Evolutionary conservation across 2,329 filamentous ascomycete genomes (phyloP).

Genomic region (Sclerotinia minor): DNA sequence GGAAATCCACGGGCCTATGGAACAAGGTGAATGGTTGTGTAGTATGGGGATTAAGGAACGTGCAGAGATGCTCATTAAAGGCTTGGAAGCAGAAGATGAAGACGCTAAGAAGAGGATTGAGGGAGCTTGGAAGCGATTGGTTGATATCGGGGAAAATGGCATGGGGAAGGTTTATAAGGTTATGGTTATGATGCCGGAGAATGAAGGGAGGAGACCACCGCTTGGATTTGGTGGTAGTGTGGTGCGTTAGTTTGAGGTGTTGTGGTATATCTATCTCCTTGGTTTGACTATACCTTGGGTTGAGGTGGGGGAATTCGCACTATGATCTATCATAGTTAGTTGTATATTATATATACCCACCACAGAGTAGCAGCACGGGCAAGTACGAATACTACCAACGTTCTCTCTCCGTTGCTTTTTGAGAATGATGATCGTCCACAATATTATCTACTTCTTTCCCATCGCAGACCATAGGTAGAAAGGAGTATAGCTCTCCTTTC

Average conservation of each 20-base stretch:
- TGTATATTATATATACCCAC: background rate
- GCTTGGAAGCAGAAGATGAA: conserved; percentile 44
- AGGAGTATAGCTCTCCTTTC: too few relatives aligned
- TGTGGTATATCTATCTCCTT: background rate
- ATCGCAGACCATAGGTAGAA: too few relatives aligned
- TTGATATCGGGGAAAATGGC: conserved; percentile 78
- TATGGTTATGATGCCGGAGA: conserved; percentile 85
- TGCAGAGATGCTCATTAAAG: conserved; percentile 64
- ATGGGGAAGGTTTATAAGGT: conserved; percentile 97
- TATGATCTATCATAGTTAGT: background rate
- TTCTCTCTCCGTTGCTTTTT: background rate
- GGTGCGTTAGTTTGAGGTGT: conserved; percentile 38
- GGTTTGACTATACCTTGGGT: background rate
- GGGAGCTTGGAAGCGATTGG: conserved; percentile 74
- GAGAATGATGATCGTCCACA: background rate
- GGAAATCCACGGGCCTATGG: conserved; percentile 89
- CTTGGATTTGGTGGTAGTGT: conserved; percentile 81
- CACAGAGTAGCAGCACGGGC: background rate
- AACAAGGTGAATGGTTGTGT: conserved; percentile 77
- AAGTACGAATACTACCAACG: too few relatives aligned
- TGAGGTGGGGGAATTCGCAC: background rate
- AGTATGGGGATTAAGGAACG: conserved; percentile 82
- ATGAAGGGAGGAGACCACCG: conserved; percentile 69
- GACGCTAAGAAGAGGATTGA: conserved; percentile 63
- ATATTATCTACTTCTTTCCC: background rate